phyloP scores from a whole-genome alignment of 2,329 filamentous ascomycete genomes.

The Trematosphaeria pertusa region DNA sequence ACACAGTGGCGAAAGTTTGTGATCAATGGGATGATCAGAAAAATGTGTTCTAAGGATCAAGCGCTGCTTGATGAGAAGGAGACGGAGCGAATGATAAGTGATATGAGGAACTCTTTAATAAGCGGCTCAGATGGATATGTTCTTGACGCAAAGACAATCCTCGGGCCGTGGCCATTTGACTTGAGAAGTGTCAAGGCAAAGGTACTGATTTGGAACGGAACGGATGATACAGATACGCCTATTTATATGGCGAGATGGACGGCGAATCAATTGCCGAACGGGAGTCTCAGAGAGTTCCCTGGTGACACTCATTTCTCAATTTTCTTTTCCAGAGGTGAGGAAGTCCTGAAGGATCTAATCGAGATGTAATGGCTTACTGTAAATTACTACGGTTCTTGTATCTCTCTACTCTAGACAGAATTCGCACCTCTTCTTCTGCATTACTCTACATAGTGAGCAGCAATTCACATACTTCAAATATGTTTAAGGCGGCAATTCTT shows the following conservation, averaged over 20 bases:
- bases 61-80: neutral
- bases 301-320: slow-evolving; percentile 9
- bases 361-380: too few species aligned
- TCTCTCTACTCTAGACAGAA: too few species aligned
- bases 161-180: slow-evolving; percentile 12
- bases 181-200: slow-evolving; percentile 8
- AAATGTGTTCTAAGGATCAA: neutral
- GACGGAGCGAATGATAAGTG: neutral
- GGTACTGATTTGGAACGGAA: slow-evolving; percentile 14
- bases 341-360: slow-evolving; percentile 5
- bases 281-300: slow-evolving; percentile 1
- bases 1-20: slow-evolving; percentile 2
- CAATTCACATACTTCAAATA: too few species aligned
- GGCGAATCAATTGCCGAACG: slow-evolving; percentile 4
- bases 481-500: too few species aligned
- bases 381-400: too few species aligned
- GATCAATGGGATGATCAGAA: slow-evolving; percentile 4
- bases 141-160: slow-evolving; percentile 7
- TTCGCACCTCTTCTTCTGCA: too few species aligned
- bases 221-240: slow-evolving; percentile 10
- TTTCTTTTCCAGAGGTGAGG: neutral
- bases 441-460: too few species aligned
- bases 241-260: slow-evolving; percentile 15
- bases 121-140: slow-evolving; percentile 8
- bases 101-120: neutral